Percentiles rank a stretch among this genome's conserved stretches.
Evolutionary conservation across 2,329 filamentous ascomycete genomes (phyloP).

Genomic region (Aspergillus viridinutans): DNA sequence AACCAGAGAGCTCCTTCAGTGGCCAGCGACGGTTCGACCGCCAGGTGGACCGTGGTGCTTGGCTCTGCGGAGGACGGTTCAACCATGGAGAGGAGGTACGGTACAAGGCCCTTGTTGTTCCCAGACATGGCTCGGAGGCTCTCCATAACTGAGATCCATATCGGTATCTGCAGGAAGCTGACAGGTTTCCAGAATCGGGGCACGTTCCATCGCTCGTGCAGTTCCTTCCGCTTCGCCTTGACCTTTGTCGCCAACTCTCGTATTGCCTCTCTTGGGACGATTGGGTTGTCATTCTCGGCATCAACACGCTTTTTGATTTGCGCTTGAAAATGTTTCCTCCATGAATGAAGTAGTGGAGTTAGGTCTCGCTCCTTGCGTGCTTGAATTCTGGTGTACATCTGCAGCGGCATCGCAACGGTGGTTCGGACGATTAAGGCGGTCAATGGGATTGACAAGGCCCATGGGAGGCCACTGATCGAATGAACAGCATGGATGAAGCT

Average conservation of each 20-base stretch:
- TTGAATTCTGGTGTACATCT: slow-evolving; percentile 41
- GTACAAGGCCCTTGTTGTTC: slow-evolving; percentile 36
- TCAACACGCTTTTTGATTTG: neutral
- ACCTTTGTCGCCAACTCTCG: slow-evolving; percentile 19
- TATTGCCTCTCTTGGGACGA: slow-evolving; percentile 12
- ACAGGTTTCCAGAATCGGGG: slow-evolving; percentile 29
- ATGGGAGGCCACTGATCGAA: slow-evolving; percentile 46
- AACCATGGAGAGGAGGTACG: slow-evolving; percentile 30
- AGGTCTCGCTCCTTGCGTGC: slow-evolving; percentile 40
- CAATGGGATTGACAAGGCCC: slow-evolving; percentile 53
- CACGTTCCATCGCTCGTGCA: slow-evolving; percentile 36
- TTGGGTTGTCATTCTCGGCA: slow-evolving; percentile 3
- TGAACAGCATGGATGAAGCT: slow-evolving; percentile 50
- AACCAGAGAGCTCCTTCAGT: slow-evolving; percentile 61
- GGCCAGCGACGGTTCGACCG: slow-evolving; percentile 48
- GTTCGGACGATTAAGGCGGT: slow-evolving; percentile 51
- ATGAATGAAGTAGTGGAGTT: slow-evolving; percentile 40
- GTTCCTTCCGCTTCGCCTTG: slow-evolving; percentile 18
- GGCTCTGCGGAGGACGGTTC: slow-evolving; percentile 11
- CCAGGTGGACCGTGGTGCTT: slow-evolving; percentile 19
- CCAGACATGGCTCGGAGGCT: slow-evolving; percentile 47
- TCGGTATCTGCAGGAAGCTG: slow-evolving; percentile 40
- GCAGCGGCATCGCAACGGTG: slow-evolving; percentile 45
- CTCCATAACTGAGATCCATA: slow-evolving; percentile 47
- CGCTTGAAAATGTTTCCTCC: slow-evolving; percentile 22